Evolutionary conservation across 2,329 filamentous ascomycete genomes (phyloP).

Genomic region (Aureobasidium sp.): DNA sequence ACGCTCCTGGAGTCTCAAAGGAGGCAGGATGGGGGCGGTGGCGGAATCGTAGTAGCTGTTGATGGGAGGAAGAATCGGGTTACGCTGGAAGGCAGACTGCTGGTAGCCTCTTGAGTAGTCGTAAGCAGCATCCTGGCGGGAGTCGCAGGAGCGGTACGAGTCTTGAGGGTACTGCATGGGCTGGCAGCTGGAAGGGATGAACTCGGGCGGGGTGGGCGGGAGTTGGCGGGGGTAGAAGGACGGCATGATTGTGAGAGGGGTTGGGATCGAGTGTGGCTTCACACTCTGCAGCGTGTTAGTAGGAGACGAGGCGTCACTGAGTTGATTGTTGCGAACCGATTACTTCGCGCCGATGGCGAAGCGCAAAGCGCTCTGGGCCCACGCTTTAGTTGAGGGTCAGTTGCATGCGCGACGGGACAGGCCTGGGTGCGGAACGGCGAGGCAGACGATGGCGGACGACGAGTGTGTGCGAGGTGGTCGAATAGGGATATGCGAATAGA

Average conservation of each 20-base stretch:
- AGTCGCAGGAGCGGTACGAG: slow-evolving; percentile 31
- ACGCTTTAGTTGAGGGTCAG: slow-evolving; percentile 12
- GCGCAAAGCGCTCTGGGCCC: slow-evolving; percentile 13
- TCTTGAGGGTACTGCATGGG: slow-evolving; percentile 38
- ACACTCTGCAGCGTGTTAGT: slow-evolving; percentile 19
- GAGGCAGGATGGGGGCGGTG: slow-evolving; percentile 38
- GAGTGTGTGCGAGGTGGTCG: background rate
- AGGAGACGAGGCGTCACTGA: background rate
- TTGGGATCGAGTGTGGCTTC: slow-evolving; percentile 28
- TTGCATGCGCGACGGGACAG: slow-evolving; percentile 13
- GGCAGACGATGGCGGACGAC: background rate
- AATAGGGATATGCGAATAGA: background rate
- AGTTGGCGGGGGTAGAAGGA: slow-evolving; percentile 40
- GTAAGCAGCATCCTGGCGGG: slow-evolving; percentile 34
- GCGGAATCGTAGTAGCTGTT: slow-evolving; percentile 35
- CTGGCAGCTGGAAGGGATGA: slow-evolving; percentile 34
- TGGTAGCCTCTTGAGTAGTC: slow-evolving; percentile 33
- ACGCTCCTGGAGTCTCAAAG: slow-evolving; percentile 35
- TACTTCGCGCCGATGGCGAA: slow-evolving; percentile 13
- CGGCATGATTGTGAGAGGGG: slow-evolving; percentile 36
- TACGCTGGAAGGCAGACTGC: slow-evolving; percentile 17
- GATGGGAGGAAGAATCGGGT: slow-evolving; percentile 26
- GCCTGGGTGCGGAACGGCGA: background rate
- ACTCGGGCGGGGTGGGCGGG: slow-evolving; percentile 42
- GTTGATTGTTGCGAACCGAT: slow-evolving; percentile 12